Evolutionary conservation across 1,284 basidiomycete genomes (phyloP).

Genomic region (Dichomitus squalens): DNA sequence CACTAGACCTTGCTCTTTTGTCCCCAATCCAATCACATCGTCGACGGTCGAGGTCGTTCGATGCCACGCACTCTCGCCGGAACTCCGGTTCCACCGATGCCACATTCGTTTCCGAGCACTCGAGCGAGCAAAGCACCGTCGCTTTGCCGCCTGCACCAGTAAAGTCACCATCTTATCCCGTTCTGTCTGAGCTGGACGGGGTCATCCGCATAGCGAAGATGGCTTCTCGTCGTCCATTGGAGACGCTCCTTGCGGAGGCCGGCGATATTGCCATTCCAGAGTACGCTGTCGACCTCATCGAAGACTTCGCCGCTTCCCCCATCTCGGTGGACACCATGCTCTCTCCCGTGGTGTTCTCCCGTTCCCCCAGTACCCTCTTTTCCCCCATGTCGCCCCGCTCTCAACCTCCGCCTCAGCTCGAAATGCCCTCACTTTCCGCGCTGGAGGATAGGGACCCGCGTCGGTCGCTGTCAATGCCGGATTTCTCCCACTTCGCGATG

Average conservation of each 20-base stretch:
- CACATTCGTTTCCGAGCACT: slow-evolving; percentile 14
- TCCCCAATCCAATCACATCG: slow-evolving; percentile 9
- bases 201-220: slow-evolving; percentile 21
- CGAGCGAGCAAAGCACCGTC: slow-evolving; percentile 8
- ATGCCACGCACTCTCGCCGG: slow-evolving; percentile 17
- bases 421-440: neutral
- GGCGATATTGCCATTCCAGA: slow-evolving; percentile 24
- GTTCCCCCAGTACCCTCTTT: neutral
- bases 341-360: neutral
- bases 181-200: slow-evolving; percentile 9
- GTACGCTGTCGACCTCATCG: slow-evolving; percentile 29
- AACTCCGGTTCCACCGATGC: slow-evolving; percentile 17
- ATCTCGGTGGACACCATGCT: slow-evolving; percentile 23
- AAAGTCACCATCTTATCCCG: slow-evolving; percentile 6
- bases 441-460: neutral
- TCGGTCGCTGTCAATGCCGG: slow-evolving; percentile 4
- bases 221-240: slow-evolving; percentile 18
- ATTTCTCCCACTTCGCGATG: slow-evolving; percentile 1
- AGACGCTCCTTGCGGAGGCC: slow-evolving; percentile 23
- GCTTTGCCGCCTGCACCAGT: neutral
- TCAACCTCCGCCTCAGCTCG: neutral
- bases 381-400: neutral
- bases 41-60: slow-evolving; percentile 17
- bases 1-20: slow-evolving; percentile 17
- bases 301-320: slow-evolving; percentile 23